Evolutionary conservation across 1,284 basidiomycete species (phyloP).

Genomic region (Leccinum huronense): DNA sequence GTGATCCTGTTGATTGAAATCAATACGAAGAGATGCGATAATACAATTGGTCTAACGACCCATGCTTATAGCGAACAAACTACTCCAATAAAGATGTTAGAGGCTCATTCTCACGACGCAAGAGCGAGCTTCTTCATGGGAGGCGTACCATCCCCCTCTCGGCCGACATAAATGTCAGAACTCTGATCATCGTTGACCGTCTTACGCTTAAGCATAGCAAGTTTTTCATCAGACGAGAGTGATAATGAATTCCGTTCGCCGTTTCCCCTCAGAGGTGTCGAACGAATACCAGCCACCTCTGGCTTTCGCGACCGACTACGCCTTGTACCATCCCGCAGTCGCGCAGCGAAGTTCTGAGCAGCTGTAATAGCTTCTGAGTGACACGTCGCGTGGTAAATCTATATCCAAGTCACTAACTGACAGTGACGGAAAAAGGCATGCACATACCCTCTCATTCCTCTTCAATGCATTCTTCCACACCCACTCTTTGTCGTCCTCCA

Average conservation of each 20-base stretch:
- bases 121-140: slow-evolving; percentile 59
- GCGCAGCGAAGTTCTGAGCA: slow-evolving; percentile 60
- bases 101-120: slow-evolving; percentile 23
- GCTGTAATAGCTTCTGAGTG: slow-evolving; percentile 74
- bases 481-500: slow-evolving; percentile 98
- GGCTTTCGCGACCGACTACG: slow-evolving; percentile 73
- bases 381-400: slow-evolving; percentile 93
- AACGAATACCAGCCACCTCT: slow-evolving; percentile 43
- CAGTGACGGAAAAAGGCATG: slow-evolving; percentile 2
- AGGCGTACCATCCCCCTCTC: slow-evolving; percentile 47
- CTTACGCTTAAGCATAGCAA: slow-evolving; percentile 67
- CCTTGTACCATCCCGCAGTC: slow-evolving; percentile 59
- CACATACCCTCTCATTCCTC: slow-evolving; percentile 76
- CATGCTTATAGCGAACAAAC: slow-evolving; percentile 34
- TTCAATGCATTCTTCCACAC: slow-evolving; percentile 92
- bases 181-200: slow-evolving; percentile 49
- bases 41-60: slow-evolving; percentile 28
- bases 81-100: slow-evolving; percentile 36
- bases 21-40: slow-evolving; percentile 6
- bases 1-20: slow-evolving; percentile 54
- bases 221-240: slow-evolving; percentile 49
- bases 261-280: slow-evolving; percentile 46
- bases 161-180: slow-evolving; percentile 24
- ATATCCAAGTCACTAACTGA: slow-evolving; percentile 6
- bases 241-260: slow-evolving; percentile 40